Conservation (phyloP, 2,329 filamentous ascomycete species). For the Penicillium brasilianum region DNA sequence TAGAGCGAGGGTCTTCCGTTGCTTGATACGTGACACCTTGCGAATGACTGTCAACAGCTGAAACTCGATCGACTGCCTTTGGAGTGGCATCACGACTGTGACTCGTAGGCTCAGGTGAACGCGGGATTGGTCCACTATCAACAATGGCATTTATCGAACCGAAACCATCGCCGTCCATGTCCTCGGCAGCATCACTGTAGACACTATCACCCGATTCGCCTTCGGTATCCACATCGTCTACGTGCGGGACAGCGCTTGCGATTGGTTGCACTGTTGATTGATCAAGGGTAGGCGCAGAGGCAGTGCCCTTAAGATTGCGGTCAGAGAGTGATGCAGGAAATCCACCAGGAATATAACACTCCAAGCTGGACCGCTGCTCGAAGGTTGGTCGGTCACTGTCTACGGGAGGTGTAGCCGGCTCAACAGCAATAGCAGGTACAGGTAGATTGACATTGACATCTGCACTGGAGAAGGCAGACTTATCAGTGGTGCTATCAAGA, state of each 20-base stretch:
- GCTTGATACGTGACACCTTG: constrained; percentile 16
- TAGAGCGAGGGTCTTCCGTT: constrained; percentile 25
- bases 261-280: constrained; percentile 14
- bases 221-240: constrained; percentile 37
- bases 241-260: constrained; percentile 20
- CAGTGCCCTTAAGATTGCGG: constrained; percentile 19
- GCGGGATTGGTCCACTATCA: constrained; percentile 38
- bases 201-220: constrained; percentile 52
- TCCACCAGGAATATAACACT: constrained; percentile 63
- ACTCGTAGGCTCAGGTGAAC: constrained; percentile 17
- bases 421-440: constrained; percentile 53
- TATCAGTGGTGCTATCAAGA: constrained; percentile 8
- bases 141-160: constrained; percentile 58
- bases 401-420: constrained; percentile 54
- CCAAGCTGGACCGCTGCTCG: constrained; percentile 37
- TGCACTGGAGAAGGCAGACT: constrained; percentile 15
- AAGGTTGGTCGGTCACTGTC: constrained; percentile 39
- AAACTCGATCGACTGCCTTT: constrained; percentile 17
- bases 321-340: constrained; percentile 54
- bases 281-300: constrained; percentile 15
- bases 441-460: constrained; percentile 23
- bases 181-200: constrained; percentile 54
- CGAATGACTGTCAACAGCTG: constrained; percentile 25
- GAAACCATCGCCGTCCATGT: constrained; percentile 51
- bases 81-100: constrained; percentile 28